Evolutionary conservation across 148 eudicot genomes (phyloP).

Genomic region (Vaccinium corymbosum): DNA sequence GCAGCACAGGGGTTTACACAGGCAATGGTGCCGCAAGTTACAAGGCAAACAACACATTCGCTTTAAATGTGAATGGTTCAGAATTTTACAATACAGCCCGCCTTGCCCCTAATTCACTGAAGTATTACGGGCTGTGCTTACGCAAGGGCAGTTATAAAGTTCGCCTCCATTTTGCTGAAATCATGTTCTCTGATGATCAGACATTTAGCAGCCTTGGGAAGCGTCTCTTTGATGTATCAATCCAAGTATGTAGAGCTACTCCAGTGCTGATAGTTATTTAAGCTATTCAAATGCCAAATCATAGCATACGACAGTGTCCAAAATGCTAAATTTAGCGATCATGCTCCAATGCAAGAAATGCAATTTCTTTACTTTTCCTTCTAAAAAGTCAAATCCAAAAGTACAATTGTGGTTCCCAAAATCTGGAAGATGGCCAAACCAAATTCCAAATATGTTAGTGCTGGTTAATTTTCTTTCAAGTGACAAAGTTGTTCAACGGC

Average conservation of each 20-base stretch:
- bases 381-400: not conserved
- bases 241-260: constrained; percentile 53
- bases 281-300: not conserved
- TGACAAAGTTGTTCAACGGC: not conserved
- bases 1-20: constrained; percentile 60
- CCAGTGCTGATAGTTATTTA: not conserved
- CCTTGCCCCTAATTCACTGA: constrained; percentile 62
- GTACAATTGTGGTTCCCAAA: not conserved
- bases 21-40: constrained; percentile 26
- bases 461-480: not conserved
- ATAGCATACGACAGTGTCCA: not conserved
- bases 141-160: constrained; percentile 63
- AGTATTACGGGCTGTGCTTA: constrained; percentile 75
- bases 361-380: not conserved
- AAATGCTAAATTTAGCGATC: not conserved
- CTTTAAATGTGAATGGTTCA: constrained; percentile 32
- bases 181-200: constrained; percentile 42
- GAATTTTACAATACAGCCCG: constrained; percentile 67
- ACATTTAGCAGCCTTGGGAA: constrained; percentile 58
- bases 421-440: not conserved
- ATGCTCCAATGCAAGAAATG: not conserved
- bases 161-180: constrained; percentile 78
- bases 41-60: constrained; percentile 28
- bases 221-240: constrained; percentile 69
- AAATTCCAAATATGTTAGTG: not conserved